A percentile compares a stretch with the other conserved stretches of the same genome.
Conservation (phyloP, 164 flowering plant genomes). For the Santalum album region DNA sequence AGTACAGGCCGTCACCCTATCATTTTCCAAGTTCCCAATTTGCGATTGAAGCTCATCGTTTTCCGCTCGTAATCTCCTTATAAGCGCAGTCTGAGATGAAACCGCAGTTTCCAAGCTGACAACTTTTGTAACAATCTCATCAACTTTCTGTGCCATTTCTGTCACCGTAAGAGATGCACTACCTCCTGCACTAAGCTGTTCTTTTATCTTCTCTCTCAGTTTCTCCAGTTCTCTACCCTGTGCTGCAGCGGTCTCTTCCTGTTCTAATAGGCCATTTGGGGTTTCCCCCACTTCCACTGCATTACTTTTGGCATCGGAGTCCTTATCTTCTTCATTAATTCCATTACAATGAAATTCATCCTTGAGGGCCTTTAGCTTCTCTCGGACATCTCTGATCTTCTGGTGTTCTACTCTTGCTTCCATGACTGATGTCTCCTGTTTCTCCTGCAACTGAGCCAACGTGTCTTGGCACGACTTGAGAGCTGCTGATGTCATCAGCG, state of each 20-base stretch:
- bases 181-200: conserved; percentile 24
- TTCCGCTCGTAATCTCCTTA: conserved; percentile 51
- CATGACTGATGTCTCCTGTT: conserved; percentile 33
- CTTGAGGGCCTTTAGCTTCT: conserved; percentile 33
- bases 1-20: conserved; percentile 21
- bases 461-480: conserved; percentile 57
- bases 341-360: conserved; percentile 11
- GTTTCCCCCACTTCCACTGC: conserved; percentile 9
- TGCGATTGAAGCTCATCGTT: conserved; percentile 55
- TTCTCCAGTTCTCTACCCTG: conserved; percentile 18
- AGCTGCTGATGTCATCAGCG: conserved; percentile 64
- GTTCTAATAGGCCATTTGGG: conserved; percentile 12
- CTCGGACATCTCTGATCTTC: conserved; percentile 30
- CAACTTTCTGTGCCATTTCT: conserved; percentile 72
- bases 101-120: conserved; percentile 45
- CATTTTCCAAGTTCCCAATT: conserved; percentile 49
- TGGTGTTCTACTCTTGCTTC: conserved; percentile 39
- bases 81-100: conserved; percentile 61
- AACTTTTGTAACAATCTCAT: conserved; percentile 72
- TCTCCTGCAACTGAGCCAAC: conserved; percentile 39
- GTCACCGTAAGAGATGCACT: conserved; percentile 31
- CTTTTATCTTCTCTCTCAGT: conserved; percentile 28
- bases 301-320: conserved; percentile 2
- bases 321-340: conserved; percentile 3
- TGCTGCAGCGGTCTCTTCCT: conserved; percentile 14